Base-by-base conservation (phyloP, 163 green algal species). In the Volvox carteri region DNA sequence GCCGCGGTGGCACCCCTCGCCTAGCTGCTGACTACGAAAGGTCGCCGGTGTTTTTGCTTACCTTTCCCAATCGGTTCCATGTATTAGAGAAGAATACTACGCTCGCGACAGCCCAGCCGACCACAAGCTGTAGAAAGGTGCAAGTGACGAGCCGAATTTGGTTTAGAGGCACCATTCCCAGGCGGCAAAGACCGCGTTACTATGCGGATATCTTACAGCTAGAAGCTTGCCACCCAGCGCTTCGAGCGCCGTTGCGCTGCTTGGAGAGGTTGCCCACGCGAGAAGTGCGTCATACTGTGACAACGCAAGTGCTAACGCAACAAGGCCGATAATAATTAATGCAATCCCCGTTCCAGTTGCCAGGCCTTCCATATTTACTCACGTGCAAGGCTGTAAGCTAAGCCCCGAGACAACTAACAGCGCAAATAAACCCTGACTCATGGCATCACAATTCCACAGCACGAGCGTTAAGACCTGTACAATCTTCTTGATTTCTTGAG, bases 91-190 rank as follows among this genome's bases (percentile, higher is more conserved):
- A 52, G 39, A 56, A 78, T 58, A 56, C 18, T 42, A 65, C 6
- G 73, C 44, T 81, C 33, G 73, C 16, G 8, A 81, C 23, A 37
- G 44, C 73, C 73, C 73, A 81, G 44, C 73, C 73, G 65, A 42
- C 21, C 44, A 30, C 73, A 62, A 81, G 73, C 73, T 81, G 73
- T 25, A 81, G 28, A 42, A 81, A 81, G 25, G 46, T 72, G 65
- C 65, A 30, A 75, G 30, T 35, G 46, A 75, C 30, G 12, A 48
- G 46, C n/a, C 30, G 25, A 48, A 30, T 75, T 75, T 33, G 65
- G 65, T 75, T 75, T 46, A 48, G 30, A 11, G 35, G 65, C 35
- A 4, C 30, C 18, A 37, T 35, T 72, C 28, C 60, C 35, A 19
- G n/a, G 37, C 2, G 11, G 7, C 19, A 19, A 72, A 37, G 14